A percentile compares a stretch with the other conserved stretches of the same genome.
These are phyloP conservation scores for Didymella pinodella DNA, from an alignment of 2,329 filamentous ascomycete genomes.

Conservation along the genomic window DNA sequence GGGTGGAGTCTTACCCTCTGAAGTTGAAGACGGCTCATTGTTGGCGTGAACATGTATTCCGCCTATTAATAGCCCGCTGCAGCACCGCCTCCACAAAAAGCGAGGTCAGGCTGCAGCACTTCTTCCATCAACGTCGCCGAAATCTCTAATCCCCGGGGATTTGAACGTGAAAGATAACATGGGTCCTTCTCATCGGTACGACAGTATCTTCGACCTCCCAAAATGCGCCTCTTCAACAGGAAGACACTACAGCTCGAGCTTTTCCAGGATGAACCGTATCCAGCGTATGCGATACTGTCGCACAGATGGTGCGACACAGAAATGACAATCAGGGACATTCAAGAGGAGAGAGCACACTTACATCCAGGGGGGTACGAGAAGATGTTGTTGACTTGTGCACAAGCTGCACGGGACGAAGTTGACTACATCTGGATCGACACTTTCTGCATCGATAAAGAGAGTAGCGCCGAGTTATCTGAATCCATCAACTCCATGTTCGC, in stretches of 20 bases:
- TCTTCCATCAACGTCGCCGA: not conserved
- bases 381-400: not conserved
- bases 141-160: not conserved
- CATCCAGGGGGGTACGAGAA: not conserved
- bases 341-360: not conserved
- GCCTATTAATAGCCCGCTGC: not conserved
- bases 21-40: not conserved
- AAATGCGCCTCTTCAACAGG: not conserved
- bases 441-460: not conserved
- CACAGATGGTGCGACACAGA: not conserved
- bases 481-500: constrained; percentile 3
- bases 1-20: no score
- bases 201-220: not conserved
- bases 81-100: not conserved
- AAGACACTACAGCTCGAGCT: not conserved
- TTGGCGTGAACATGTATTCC: not conserved
- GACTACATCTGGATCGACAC: not conserved
- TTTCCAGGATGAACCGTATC: not conserved
- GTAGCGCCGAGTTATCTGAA: not conserved
- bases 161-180: not conserved
- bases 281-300: not conserved
- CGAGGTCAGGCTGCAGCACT: not conserved
- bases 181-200: not conserved
- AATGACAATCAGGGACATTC: not conserved
- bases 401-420: not conserved